Evolutionary conservation across 78 protist genomes (phyloP).

Genomic region (Isochrysis galbana): DNA sequence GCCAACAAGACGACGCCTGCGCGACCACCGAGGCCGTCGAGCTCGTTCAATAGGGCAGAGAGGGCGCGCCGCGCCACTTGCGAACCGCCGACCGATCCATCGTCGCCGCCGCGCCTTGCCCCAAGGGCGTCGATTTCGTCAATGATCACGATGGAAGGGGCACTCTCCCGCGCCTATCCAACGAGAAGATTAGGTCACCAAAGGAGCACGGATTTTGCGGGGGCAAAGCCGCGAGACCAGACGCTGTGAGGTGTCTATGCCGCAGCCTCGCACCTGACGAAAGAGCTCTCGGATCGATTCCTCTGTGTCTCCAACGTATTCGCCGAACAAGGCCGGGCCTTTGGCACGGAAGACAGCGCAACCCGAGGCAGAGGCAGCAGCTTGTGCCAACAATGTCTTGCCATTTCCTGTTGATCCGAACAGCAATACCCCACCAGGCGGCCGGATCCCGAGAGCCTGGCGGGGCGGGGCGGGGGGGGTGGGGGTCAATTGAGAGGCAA

Average conservation of each 20-base stretch:
- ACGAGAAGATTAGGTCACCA: too few relatives aligned
- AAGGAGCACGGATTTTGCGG: too few relatives aligned
- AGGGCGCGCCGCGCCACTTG: background rate
- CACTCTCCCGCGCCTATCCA: background rate
- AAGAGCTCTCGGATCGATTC: background rate
- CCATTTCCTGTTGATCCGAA: conserved; percentile 99
- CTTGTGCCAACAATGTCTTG: conserved; percentile 96
- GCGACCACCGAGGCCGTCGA: conserved; percentile 10
- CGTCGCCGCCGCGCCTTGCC: background rate
- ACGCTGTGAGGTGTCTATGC: too few relatives aligned
- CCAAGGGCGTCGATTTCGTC: conserved; percentile 16
- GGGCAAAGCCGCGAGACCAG: too few relatives aligned
- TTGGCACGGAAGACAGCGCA: background rate
- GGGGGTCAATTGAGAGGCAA: too few relatives aligned
- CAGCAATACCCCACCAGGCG: background rate
- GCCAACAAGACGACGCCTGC: background rate
- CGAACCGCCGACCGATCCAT: background rate
- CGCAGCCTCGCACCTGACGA: too few relatives aligned
- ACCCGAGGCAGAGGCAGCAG: background rate
- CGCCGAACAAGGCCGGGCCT: background rate
- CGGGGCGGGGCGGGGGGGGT: too few relatives aligned
- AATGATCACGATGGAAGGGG: background rate
- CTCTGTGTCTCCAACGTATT: conserved; percentile 14
- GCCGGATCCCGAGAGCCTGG: background rate
- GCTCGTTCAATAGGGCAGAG: background rate